A percentile compares a stretch with the other conserved stretches of the same genome.
These are phyloP conservation scores for Phytophthora syringae DNA, from an alignment of 352 stramenopile species.

Conservation along the genomic window DNA sequence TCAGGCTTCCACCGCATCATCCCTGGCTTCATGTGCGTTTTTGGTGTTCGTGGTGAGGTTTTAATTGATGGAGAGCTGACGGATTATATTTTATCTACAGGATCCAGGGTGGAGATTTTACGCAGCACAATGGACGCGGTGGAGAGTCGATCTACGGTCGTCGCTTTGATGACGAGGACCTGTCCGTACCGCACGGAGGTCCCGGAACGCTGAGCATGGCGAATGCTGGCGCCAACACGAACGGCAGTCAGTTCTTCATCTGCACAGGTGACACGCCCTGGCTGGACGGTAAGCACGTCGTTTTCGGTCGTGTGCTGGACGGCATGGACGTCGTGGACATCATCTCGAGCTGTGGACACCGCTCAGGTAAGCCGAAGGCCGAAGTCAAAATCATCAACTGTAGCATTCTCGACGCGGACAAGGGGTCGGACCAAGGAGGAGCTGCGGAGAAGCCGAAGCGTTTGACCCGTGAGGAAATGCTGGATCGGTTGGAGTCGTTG, in stretches of 20 bases:
- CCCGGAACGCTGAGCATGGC: constrained; percentile 89
- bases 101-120: constrained; percentile 96
- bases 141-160: constrained; percentile 96
- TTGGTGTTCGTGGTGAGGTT: neutral
- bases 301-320: constrained; percentile 93
- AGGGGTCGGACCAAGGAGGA: constrained; percentile 5
- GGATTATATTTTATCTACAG: constrained; percentile 36
- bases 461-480: constrained; percentile 64
- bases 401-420: constrained; percentile 47
- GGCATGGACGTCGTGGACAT: constrained; percentile 94
- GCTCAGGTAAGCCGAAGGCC: constrained; percentile 87
- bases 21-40: constrained; percentile 91
- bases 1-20: constrained; percentile 97
- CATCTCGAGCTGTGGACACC: constrained; percentile 77
- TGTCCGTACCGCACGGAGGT: constrained; percentile 71
- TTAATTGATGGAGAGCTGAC: neutral
- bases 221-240: constrained; percentile 90
- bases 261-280: constrained; percentile 95
- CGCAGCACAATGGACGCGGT: constrained; percentile 91
- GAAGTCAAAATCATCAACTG: constrained; percentile 93
- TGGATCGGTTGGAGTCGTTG: constrained; percentile 65
- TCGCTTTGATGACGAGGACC: constrained; percentile 93
- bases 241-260: constrained; percentile 97
- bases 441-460: constrained; percentile 30
- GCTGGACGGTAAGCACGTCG: constrained; percentile 97